Conservation (phyloP, 148 eudicot genomes). For the Pharnaceum exiguum region DNA sequence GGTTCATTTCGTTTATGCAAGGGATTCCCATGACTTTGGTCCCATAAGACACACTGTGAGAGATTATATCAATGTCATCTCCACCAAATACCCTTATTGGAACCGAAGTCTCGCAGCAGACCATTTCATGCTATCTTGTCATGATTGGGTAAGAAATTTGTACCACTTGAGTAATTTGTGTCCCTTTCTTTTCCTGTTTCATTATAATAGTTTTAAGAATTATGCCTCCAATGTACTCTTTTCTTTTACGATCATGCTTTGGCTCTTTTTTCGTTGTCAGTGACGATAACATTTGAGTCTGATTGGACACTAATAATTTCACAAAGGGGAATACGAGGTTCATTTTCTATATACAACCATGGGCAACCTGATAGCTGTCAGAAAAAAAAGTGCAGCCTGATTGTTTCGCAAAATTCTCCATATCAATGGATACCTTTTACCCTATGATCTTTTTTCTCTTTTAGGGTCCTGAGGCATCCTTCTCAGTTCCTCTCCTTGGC, state of each 20-base stretch:
- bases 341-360: too few relatives aligned
- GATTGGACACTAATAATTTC: too few relatives aligned
- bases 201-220: background rate
- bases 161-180: background rate
- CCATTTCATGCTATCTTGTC: constrained; percentile 84
- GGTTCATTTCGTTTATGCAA: constrained; percentile 38
- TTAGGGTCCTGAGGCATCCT: constrained; percentile 72
- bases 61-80: constrained; percentile 44
- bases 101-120: constrained; percentile 72
- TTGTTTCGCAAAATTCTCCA: too few relatives aligned
- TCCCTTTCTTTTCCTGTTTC: background rate
- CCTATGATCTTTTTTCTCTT: constrained; percentile 7
- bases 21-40: constrained; percentile 40
- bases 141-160: constrained; percentile 59
- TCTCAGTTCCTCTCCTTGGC: constrained; percentile 45
- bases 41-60: constrained; percentile 42
- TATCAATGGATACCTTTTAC: too few relatives aligned
- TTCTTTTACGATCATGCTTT: too few relatives aligned
- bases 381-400: too few relatives aligned
- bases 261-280: too few relatives aligned
- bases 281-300: too few relatives aligned
- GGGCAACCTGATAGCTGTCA: too few relatives aligned
- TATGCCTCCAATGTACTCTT: background rate
- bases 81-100: constrained; percentile 56
- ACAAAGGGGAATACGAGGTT: too few relatives aligned